phyloP scores from a whole-genome alignment of 2,329 filamentous ascomycete genomes.

The Blastomyces gilchristii region DNA sequence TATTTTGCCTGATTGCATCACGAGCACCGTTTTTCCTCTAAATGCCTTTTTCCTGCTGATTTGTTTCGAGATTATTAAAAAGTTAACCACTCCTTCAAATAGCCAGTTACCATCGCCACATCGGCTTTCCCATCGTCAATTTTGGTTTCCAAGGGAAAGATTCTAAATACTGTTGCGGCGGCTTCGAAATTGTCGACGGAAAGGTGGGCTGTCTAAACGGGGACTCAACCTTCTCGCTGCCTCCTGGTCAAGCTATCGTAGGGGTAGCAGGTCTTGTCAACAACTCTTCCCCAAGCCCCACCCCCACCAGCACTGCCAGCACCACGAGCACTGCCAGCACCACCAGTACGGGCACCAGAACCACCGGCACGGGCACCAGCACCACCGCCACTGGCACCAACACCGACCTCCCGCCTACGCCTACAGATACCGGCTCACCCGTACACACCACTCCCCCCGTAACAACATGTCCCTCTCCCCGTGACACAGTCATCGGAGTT shows the following conservation, averaged over 20 bases:
- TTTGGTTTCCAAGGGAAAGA: slow-evolving; percentile 11
- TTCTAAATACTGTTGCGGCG: slow-evolving; percentile 22
- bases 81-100: not conserved
- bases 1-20: too few species aligned
- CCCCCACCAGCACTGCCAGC: not conserved
- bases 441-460: not conserved
- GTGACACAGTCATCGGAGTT: slow-evolving; percentile 21
- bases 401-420: not conserved
- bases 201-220: slow-evolving; percentile 16
- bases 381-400: too few species aligned
- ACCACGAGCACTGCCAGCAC: too few species aligned
- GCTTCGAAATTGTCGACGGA: slow-evolving; percentile 11
- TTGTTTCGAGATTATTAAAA: too few species aligned
- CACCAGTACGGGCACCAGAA: too few species aligned
- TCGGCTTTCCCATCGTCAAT: slow-evolving; percentile 20
- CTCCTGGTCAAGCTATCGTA: slow-evolving; percentile 17
- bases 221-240: slow-evolving; percentile 20
- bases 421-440: not conserved
- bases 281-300: slow-evolving; percentile 8
- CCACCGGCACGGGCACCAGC: too few species aligned
- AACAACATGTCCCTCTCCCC: slow-evolving; percentile 9
- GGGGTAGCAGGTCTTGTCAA: slow-evolving; percentile 18
- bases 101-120: slow-evolving; percentile 12
- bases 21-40: too few species aligned
- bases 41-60: too few species aligned